Base-by-base conservation (phyloP, 208 protist species). In the Strigomonas galati region DNA sequence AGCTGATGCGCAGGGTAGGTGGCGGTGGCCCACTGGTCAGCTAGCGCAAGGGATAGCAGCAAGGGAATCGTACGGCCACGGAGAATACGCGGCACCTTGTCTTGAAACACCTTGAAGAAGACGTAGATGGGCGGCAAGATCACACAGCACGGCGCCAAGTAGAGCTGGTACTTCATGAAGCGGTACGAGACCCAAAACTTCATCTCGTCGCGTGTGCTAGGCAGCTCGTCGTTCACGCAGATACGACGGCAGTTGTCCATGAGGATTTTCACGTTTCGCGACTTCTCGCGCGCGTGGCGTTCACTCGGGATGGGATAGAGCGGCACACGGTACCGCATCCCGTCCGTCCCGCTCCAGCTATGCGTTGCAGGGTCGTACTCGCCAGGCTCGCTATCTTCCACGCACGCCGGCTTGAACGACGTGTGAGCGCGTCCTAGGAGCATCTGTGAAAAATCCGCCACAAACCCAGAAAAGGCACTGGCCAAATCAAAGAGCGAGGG, bases 141-240 rank as follows among this genome's bases (percentile, higher is more conserved):
- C n/a, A 91, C 75, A 59, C 73, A 84, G 19, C 75, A 74, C 10
- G 92, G 92, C 2, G 81, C 78, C n/a, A 97, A 60, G 40, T 89
- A 84, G 64, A 95, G 78, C 56, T 93, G 84, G 62, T 94, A 94
- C 76, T 93, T 92, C 74, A 97, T 85, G 60, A 97, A 94, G 14
- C 87, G 84, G 67, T 94, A 97, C 9, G 84, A 78, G 1, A 74
- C 75, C 89, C 92, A 97, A 62, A 97, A 94, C 40, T 86, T 84
- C 62, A 80, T 79, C 73, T 97, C 92, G 40, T 94, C 87, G 58
- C 71, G 75, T 2, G 92, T 97, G 12, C 79, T 67, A 0, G 92
- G 92, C 21, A 97, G 77, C 57, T 93, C 75, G 62, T 97, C 92
- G 31, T 94, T 65, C 7, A 89, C 64, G 72, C 87, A 94, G 32